These are phyloP conservation scores for Leccinum griseonigrum DNA, from an alignment of 1,284 basidiomycete genomes.

Conservation along the genomic window DNA sequence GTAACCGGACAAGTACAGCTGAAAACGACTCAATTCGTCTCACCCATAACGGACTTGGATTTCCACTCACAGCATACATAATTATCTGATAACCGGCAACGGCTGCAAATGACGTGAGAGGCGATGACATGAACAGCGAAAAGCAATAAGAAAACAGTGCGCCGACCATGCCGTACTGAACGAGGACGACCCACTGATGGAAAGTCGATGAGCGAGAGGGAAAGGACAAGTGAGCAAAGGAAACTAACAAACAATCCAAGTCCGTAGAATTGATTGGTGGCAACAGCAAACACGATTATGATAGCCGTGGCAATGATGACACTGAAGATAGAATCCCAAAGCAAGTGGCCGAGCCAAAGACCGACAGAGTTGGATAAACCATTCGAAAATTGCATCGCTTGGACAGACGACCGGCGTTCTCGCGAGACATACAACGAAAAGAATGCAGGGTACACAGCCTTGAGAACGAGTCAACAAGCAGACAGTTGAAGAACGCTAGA, in stretches of 20 bases:
- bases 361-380: constrained; percentile 70
- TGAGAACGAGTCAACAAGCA: not conserved
- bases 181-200: constrained; percentile 64
- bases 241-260: constrained; percentile 63
- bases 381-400: constrained; percentile 79
- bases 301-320: constrained; percentile 59
- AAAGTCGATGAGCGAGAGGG: not conserved
- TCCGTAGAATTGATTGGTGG: constrained; percentile 64
- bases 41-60: not conserved
- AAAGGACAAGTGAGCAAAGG: not conserved
- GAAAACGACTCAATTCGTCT: constrained; percentile 1
- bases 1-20: constrained; percentile 66
- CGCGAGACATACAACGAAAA: constrained; percentile 73
- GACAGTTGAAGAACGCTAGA: not conserved
- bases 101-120: constrained; percentile 71
- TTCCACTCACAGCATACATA: constrained; percentile 58
- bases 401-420: constrained; percentile 65
- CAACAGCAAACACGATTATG: constrained; percentile 57
- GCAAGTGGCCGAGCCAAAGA: constrained; percentile 77
- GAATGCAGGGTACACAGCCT: constrained; percentile 79
- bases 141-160: constrained; percentile 69
- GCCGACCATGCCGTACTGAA: constrained; percentile 68
- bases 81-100: constrained; percentile 76
- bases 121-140: constrained; percentile 61
- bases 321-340: constrained; percentile 68